phyloP scores from a whole-genome alignment of 305 asterid genomes.

The Fraxinus albicans region DNA sequence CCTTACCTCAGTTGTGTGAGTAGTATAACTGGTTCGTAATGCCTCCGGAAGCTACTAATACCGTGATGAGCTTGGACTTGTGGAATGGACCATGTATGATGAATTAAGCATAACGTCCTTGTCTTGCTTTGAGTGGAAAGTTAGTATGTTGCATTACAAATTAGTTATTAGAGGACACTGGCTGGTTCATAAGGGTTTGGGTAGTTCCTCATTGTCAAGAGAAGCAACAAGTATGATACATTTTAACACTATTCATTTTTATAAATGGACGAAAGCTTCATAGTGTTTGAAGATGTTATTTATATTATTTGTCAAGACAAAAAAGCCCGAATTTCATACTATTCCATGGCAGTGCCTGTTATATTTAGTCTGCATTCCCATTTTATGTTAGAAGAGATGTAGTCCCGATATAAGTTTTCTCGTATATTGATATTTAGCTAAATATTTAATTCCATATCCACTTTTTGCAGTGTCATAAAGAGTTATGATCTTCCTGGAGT shows the following conservation, averaged over 20 bases:
- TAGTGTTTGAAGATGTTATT: background rate
- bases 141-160: background rate
- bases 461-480: slow-evolving; percentile 65
- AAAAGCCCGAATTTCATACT: background rate
- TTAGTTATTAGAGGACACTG: background rate
- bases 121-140: background rate
- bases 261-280: background rate
- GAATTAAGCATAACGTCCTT: background rate
- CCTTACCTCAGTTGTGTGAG: background rate
- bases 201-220: background rate
- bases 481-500: slow-evolving; percentile 74
- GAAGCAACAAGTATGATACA: background rate
- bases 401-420: background rate
- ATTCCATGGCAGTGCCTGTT: background rate
- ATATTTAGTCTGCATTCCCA: background rate
- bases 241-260: background rate
- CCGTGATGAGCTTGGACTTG: background rate
- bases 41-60: background rate
- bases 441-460: background rate
- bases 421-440: background rate
- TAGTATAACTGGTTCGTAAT: background rate
- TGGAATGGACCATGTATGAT: background rate
- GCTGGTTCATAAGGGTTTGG: background rate
- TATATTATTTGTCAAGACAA: background rate
- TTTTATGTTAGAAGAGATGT: background rate